Conservation (phyloP, 2,329 filamentous ascomycete species). For the Basipetospora chlamydospora region DNA sequence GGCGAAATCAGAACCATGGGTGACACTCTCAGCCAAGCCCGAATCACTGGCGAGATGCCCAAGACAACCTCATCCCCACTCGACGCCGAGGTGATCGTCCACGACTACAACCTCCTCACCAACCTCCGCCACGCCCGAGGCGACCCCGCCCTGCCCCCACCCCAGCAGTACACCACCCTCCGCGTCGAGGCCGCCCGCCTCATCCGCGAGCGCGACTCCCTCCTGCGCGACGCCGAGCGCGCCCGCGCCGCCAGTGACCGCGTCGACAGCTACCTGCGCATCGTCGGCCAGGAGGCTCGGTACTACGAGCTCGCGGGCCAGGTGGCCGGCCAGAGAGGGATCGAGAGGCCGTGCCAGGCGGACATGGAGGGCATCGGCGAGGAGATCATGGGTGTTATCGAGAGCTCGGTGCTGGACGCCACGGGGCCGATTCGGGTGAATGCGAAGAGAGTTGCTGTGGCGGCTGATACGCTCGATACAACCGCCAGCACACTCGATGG, state of each 20-base stretch:
- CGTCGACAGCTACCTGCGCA: not conserved
- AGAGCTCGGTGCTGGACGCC: not conserved
- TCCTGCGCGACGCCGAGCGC: not conserved
- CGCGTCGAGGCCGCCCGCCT: slow-evolving; percentile 18
- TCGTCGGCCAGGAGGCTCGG: not conserved
- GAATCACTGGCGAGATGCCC: slow-evolving; percentile 18
- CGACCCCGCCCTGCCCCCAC: slow-evolving; percentile 6
- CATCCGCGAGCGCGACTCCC: slow-evolving; percentile 20
- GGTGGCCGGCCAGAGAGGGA: not conserved
- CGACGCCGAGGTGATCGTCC: slow-evolving; percentile 13
- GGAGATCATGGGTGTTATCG: not conserved
- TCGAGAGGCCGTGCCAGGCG: not conserved
- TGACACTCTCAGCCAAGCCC: slow-evolving; percentile 14
- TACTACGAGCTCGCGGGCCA: not conserved
- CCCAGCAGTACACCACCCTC: slow-evolving; percentile 12
- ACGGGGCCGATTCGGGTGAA: not conserved
- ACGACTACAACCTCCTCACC: slow-evolving; percentile 18
- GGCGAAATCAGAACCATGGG: slow-evolving; percentile 18
- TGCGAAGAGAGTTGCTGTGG: not conserved
- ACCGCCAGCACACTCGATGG: not conserved
- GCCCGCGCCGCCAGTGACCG: not conserved
- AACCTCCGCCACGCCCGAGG: slow-evolving; percentile 16
- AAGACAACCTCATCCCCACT: slow-evolving; percentile 13
- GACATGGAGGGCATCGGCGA: not conserved
- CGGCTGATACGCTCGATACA: not conserved